A percentile compares a stretch with the other conserved stretches of the same genome.
These are phyloP conservation scores for Fistulinella prunicolor DNA, from an alignment of 768 basidiomycete genomes.

Conservation along the genomic window DNA sequence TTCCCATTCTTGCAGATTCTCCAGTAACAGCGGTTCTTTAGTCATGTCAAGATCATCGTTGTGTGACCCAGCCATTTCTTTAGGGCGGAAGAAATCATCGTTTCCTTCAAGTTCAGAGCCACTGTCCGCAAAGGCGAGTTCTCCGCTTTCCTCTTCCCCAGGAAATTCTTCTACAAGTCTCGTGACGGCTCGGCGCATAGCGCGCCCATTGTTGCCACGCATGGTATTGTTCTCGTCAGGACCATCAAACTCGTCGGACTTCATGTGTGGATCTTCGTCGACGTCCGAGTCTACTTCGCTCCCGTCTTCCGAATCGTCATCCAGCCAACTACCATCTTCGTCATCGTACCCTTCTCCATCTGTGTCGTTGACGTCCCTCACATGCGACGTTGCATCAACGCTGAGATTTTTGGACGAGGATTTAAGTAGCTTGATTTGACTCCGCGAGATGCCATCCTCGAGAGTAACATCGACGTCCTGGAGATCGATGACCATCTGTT, in stretches of 20 bases:
- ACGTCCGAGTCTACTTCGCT: not conserved
- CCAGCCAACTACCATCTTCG: conserved; percentile 13
- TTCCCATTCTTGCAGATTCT: conserved; percentile 71
- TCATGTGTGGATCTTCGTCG: not conserved
- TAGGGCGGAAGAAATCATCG: conserved; percentile 69
- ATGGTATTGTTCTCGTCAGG: conserved; percentile 6
- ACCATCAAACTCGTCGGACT: not conserved
- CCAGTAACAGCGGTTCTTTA: conserved; percentile 53
- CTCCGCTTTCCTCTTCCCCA: conserved; percentile 36
- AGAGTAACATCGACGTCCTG: conserved; percentile 85
- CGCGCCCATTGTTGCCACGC: conserved; percentile 46
- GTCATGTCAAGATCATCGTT: conserved; percentile 64
- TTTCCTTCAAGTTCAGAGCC: conserved; percentile 68
- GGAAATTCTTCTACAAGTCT: conserved; percentile 39
- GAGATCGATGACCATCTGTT: conserved; percentile 95
- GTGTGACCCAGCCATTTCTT: conserved; percentile 36
- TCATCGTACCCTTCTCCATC: conserved; percentile 30
- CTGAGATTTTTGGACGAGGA: conserved; percentile 72
- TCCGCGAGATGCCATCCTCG: conserved; percentile 76
- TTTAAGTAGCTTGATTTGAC: conserved; percentile 80
- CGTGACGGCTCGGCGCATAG: conserved; percentile 40
- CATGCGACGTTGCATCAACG: conserved; percentile 32
- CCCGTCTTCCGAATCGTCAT: conserved; percentile 14
- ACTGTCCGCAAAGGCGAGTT: conserved; percentile 70
- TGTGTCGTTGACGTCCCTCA: conserved; percentile 35